Evolutionary conservation across 78 protist species (phyloP).

Genomic region (Pelomyxa schiedti): DNA sequence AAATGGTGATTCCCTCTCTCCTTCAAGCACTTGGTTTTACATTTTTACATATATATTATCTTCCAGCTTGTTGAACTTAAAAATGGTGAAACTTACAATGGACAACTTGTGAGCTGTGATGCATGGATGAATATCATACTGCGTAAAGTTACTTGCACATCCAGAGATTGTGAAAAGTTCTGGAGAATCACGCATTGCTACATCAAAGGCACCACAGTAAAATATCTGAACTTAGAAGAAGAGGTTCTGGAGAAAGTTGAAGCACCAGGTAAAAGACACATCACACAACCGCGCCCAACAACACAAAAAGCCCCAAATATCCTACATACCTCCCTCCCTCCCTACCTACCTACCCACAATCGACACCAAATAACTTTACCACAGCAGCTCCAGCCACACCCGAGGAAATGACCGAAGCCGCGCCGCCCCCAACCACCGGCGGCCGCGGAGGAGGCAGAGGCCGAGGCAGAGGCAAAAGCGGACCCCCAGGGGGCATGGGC

Average conservation of each 20-base stretch:
- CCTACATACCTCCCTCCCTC: neutral
- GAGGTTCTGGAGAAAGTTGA: constrained; percentile 24
- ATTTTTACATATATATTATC: neutral
- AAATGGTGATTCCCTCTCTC: neutral
- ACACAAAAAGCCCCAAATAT: neutral
- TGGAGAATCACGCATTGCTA: constrained; percentile 71
- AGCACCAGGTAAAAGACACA: neutral
- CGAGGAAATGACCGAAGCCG: neutral
- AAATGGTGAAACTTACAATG: constrained; percentile 91
- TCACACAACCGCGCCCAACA: neutral
- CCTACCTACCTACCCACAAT: constrained; percentile 2
- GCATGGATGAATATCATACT: constrained; percentile 80
- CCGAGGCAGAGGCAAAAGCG: constrained; percentile 18
- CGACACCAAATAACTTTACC: constrained; percentile 3
- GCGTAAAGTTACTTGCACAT: constrained; percentile 67
- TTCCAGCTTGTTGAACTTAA: constrained; percentile 84
- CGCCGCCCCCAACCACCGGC: neutral
- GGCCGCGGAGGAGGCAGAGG: constrained; percentile 25
- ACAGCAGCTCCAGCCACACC: constrained; percentile 16
- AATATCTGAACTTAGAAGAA: constrained; percentile 75
- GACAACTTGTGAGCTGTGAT: constrained; percentile 73
- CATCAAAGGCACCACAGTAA: constrained; percentile 84
- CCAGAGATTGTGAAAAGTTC: constrained; percentile 69
- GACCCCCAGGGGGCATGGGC: constrained; percentile 11
- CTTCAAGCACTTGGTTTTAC: neutral